phyloP scores from a whole-genome alignment of 371 early-diverging fungal species.

The Rhizopus sp. region DNA sequence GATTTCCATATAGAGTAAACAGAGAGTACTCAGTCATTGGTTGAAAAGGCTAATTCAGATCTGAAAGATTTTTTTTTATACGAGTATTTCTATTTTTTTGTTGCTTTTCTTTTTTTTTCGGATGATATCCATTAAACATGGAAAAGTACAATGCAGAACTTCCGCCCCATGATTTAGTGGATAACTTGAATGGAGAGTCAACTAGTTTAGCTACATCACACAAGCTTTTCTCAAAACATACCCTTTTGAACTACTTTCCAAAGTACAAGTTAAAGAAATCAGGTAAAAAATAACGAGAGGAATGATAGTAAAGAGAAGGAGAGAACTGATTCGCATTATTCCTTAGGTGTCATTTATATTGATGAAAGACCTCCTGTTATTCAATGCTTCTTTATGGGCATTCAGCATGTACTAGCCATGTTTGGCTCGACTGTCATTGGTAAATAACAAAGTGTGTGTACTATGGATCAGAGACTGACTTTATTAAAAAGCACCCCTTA shows the following conservation, averaged over 20 bases:
- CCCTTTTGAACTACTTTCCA: constrained; percentile 25
- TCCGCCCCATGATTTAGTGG: neutral
- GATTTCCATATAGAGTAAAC: too few species aligned
- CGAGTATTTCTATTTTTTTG: too few species aligned
- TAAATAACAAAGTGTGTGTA: constrained; percentile 1
- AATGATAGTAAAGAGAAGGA: neutral
- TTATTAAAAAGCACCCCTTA: constrained; percentile 35
- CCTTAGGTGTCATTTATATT: constrained; percentile 40
- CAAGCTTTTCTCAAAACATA: constrained; percentile 24
- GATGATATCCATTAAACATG: neutral
- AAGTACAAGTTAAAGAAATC: constrained; percentile 22
- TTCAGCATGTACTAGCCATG: constrained; percentile 63
- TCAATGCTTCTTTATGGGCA: constrained; percentile 47
- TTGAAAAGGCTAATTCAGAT: too few species aligned
- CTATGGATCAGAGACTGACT: neutral
- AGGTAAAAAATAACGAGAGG: constrained; percentile 7
- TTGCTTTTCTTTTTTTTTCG: too few species aligned
- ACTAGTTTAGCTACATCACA: constrained; percentile 13
- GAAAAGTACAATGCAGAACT: neutral
- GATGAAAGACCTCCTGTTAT: constrained; percentile 50
- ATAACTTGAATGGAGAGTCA: neutral
- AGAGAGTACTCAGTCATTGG: too few species aligned
- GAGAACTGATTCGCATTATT: neutral
- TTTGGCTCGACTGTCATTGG: constrained; percentile 60
- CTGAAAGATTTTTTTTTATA: too few species aligned